These are phyloP conservation scores for Pseudisothecium myosuroides DNA, from an alignment of 225 moss, liverwort and hornwort species.

Conservation along the genomic window DNA sequence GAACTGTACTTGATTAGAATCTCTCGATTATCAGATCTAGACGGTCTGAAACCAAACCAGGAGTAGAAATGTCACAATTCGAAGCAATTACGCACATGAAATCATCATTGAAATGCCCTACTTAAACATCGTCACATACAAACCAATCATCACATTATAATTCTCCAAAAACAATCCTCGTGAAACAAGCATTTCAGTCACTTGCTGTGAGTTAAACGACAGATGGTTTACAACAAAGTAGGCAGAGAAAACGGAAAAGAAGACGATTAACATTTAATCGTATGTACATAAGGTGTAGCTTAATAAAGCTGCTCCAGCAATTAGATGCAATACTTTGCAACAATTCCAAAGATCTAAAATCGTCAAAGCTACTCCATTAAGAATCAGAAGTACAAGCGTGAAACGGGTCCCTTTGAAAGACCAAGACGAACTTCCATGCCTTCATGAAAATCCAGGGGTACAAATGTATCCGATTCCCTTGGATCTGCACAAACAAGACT, in stretches of 20 bases:
- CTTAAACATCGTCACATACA: background rate
- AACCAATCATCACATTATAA: background rate
- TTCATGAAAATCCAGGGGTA: too few relatives aligned
- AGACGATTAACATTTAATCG: conserved; percentile 13
- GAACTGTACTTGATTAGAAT: background rate
- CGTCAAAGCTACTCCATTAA: too few relatives aligned
- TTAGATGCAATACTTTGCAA: too few relatives aligned
- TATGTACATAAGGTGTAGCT: conserved; percentile 5
- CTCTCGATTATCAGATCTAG: background rate
- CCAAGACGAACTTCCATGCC: too few relatives aligned
- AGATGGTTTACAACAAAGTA: background rate
- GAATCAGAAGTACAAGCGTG: too few relatives aligned
- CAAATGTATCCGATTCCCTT: too few relatives aligned
- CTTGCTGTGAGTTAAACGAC: background rate
- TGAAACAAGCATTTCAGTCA: background rate
- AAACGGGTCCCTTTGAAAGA: too few relatives aligned
- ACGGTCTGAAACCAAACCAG: background rate
- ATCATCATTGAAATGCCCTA: background rate
- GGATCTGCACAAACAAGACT: too few relatives aligned
- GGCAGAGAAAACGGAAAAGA: background rate
- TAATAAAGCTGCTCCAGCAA: background rate
- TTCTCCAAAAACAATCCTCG: background rate
- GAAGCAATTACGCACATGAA: background rate
- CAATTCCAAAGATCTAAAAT: too few relatives aligned
- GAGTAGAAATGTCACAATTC: background rate